A percentile compares a stretch with the other conserved stretches of the same genome.
phyloP scores from a whole-genome alignment of 331 rosid species.

The Stylosanthes scabra region DNA sequence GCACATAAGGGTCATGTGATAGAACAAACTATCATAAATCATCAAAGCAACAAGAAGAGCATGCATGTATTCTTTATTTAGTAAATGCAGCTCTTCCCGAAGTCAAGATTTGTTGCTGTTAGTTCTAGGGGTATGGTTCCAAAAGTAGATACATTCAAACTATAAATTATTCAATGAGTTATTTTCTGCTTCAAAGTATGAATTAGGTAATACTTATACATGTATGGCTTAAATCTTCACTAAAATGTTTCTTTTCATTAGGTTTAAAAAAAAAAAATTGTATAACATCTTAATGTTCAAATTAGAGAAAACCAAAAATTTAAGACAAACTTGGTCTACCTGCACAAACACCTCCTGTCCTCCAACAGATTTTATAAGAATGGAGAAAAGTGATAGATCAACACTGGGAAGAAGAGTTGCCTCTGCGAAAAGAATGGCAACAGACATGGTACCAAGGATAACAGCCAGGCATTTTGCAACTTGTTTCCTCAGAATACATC shows the following conservation, averaged over 20 bases:
- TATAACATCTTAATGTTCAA: slow-evolving; percentile 21
- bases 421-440: slow-evolving; percentile 95
- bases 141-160: background rate
- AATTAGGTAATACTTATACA: background rate
- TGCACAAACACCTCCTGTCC: slow-evolving; percentile 88
- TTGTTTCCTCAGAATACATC: slow-evolving; percentile 83
- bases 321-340: slow-evolving; percentile 52
- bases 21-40: no score
- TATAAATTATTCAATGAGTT: background rate
- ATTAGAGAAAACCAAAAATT: slow-evolving; percentile 19
- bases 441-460: slow-evolving; percentile 81
- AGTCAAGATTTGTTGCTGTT: background rate
- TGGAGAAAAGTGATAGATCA: slow-evolving; percentile 90
- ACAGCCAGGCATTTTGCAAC: slow-evolving; percentile 74
- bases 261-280: slow-evolving; percentile 22
- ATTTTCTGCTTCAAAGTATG: background rate
- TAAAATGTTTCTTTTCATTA: slow-evolving; percentile 20
- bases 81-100: slow-evolving; percentile 2
- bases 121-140: background rate
- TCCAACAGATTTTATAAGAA: slow-evolving; percentile 80
- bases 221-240: slow-evolving; percentile 8
- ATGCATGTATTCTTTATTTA: no score
- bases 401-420: slow-evolving; percentile 91
- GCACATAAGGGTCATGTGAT: no score
- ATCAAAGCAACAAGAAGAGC: no score